Percentiles rank a stretch among this genome's conserved stretches.
Conservation (phyloP, 768 basidiomycete genomes). For the Mycena polygramma region DNA sequence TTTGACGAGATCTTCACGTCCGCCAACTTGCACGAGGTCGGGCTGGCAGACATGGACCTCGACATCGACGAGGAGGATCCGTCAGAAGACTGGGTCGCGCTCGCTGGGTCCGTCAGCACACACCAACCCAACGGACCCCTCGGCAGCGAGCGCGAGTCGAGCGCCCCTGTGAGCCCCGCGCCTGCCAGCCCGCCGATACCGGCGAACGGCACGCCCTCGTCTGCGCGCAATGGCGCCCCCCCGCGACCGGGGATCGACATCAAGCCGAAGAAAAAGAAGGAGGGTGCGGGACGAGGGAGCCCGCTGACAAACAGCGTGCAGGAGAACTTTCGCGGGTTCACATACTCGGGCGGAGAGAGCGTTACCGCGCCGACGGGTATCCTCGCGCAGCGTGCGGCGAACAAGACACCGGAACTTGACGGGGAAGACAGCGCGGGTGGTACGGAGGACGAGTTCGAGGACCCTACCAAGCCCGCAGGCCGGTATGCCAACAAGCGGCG, state of each 20-base stretch:
- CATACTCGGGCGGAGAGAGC: slow-evolving; percentile 83
- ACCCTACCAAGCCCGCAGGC: slow-evolving; percentile 72
- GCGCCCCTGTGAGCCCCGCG: slow-evolving; percentile 29
- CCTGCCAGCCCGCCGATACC: slow-evolving; percentile 39
- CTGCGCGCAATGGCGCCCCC: slow-evolving; percentile 37
- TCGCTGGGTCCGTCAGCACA: slow-evolving; percentile 44
- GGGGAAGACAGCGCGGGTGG: slow-evolving; percentile 65
- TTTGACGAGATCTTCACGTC: slow-evolving; percentile 98
- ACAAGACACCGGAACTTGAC: slow-evolving; percentile 39
- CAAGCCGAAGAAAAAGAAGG: slow-evolving; percentile 60
- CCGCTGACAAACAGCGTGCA: slow-evolving; percentile 94
- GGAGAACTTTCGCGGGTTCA: slow-evolving; percentile 97
- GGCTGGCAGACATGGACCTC: slow-evolving; percentile 63
- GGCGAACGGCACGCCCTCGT: slow-evolving; percentile 14
- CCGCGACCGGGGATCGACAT: slow-evolving; percentile 64
- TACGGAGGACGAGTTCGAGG: slow-evolving; percentile 85
- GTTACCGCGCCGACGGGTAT: slow-evolving; percentile 61
- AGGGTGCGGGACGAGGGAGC: slow-evolving; percentile 57
- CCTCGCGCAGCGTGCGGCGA: slow-evolving; percentile 44
- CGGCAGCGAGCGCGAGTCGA: slow-evolving; percentile 63
- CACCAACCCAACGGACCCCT: slow-evolving; percentile 86
- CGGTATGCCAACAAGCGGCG: slow-evolving; percentile 73
- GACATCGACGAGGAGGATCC: slow-evolving; percentile 74
- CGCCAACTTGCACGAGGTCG: slow-evolving; percentile 86
- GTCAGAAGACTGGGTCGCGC: slow-evolving; percentile 73